Evolutionary conservation across 495 filamentous ascomycete genomes (phyloP), one percentile per base, ranked within the genome.

Genomic region (Trichoderma gamsii): DNA sequence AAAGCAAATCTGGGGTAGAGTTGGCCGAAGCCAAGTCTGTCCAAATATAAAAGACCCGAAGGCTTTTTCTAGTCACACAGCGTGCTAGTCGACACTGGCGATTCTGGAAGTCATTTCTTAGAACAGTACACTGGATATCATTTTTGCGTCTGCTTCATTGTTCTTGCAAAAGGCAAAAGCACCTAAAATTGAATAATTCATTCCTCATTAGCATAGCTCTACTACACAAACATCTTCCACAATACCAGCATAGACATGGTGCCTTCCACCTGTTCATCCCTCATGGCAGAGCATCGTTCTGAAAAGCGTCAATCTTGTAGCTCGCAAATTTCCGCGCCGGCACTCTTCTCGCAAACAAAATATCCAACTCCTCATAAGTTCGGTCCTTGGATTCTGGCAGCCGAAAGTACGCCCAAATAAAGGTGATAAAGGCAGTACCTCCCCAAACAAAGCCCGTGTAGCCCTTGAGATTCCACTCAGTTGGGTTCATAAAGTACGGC

Each of bases 361-460:
- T 76, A 69, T 86, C 83, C 16, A 85, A 72, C 74, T 86, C 84
- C 4, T 77, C 79, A 70, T 78, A 86, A 5, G 80, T 85, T 0
- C 79, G 78, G 64, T 77, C 73, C 65, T 76, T 76, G 71, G 79
- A 79, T 68, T 84, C 82, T 3, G 81, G 74, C 41, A 77, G 63
- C 15, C 76, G 71, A 35, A 77, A 77, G 61, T 73, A 77, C 5
- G 74, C 70, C 71, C 74, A 77, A 11, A 72, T 44, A 27, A 73
- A 72, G 38, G 80, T 84, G 41, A 80, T 69, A 66, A 77, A 74
- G 65, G 79, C 81, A 56, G 75, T 76, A 0, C 78, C 83, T 21
- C 78, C 82, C 83, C 82, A 86, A 70, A 86, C 84, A 76, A 85
- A 85, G 3, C 76, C 83, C 6, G 72, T 71, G 59, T 80, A 79